Percentiles rank a stretch among this genome's conserved stretches.
Conservation (phyloP, 2,329 filamentous ascomycete genomes). For the Colletotrichum chlorophyti region DNA sequence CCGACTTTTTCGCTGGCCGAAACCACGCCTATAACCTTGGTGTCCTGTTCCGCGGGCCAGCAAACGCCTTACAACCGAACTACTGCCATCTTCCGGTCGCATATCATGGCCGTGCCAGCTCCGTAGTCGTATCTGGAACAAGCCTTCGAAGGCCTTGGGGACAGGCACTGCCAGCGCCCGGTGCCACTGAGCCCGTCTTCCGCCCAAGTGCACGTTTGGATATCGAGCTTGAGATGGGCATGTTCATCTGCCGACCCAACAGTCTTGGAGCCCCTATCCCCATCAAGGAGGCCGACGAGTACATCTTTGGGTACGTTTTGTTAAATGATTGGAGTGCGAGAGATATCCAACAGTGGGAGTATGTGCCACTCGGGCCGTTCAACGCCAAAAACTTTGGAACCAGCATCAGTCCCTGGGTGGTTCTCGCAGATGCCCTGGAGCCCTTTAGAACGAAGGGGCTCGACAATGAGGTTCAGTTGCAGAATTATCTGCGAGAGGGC, state of each 20-base stretch:
- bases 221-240: slow-evolving; percentile 80
- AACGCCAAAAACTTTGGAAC: slow-evolving; percentile 68
- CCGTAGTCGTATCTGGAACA: slow-evolving; percentile 74
- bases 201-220: slow-evolving; percentile 70
- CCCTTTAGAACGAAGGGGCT: slow-evolving; percentile 30
- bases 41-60: slow-evolving; percentile 69
- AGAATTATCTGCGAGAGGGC: slow-evolving; percentile 62
- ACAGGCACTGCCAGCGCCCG: slow-evolving; percentile 46
- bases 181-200: slow-evolving; percentile 62
- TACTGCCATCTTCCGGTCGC: slow-evolving; percentile 77
- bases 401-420: slow-evolving; percentile 66
- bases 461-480: slow-evolving; percentile 41
- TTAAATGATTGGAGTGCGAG: slow-evolving; percentile 70
- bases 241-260: slow-evolving; percentile 73
- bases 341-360: slow-evolving; percentile 68
- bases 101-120: slow-evolving; percentile 76
- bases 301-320: slow-evolving; percentile 75
- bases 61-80: slow-evolving; percentile 76
- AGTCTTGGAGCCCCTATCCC: slow-evolving; percentile 69
- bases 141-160: slow-evolving; percentile 71
- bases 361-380: slow-evolving; percentile 66
- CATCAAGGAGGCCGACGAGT: slow-evolving; percentile 70
- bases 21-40: slow-evolving; percentile 73
- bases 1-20: slow-evolving; percentile 78
- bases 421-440: slow-evolving; percentile 64